Base-by-base conservation (phyloP, 202 grass and related monocot species). In the Saccharum hybrid region DNA sequence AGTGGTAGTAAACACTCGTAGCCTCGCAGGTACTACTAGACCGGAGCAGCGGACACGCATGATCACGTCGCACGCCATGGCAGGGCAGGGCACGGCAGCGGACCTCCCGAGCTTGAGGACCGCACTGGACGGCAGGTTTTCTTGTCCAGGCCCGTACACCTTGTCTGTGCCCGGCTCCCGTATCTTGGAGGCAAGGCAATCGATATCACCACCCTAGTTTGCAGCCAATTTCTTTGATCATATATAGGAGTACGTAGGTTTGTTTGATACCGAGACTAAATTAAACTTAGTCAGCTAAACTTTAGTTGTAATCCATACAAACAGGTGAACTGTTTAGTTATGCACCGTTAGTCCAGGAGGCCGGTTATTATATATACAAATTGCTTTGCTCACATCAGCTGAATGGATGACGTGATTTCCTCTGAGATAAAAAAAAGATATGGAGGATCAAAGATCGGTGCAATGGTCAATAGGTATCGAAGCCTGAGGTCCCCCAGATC, bases 51-150 rank as follows among this genome's bases (percentile, higher is more conserved):
- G 6, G 80, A 76, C 82, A 81, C 23, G 63, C 66, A 81, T 61
- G 79, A 71, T 81, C 52, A 75, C 86, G 79, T 40, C 63, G 82
- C 75, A 60, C 69, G 63, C 72, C 56, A 77, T 69, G 43, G 10
- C 9, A 11, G 28, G 22, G 28, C 22, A 75, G 26, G 26, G 26
- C 26, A 26, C 62, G 64, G 82, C 77, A 57, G 72, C 63, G 70
- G 43, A 51, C 14, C 70, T 72, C 70, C 70, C 42, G 70, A 60
- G 82, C 36, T 77, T n/a, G 49, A 51, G 74, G 74, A 70, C 82
- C 42, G 30, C 4, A 22, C 11, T 45, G 74, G 67, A 61, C 7
- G 49, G 30, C 46, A 59, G 18, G 78, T 26, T 59, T 39, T 26
- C 77, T 52, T 81, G 84, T 74, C 59, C 76, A 56, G 19, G 16